These are phyloP conservation scores for Russula lepida DNA, from an alignment of 768 basidiomycete genomes.

Conservation along the genomic window DNA sequence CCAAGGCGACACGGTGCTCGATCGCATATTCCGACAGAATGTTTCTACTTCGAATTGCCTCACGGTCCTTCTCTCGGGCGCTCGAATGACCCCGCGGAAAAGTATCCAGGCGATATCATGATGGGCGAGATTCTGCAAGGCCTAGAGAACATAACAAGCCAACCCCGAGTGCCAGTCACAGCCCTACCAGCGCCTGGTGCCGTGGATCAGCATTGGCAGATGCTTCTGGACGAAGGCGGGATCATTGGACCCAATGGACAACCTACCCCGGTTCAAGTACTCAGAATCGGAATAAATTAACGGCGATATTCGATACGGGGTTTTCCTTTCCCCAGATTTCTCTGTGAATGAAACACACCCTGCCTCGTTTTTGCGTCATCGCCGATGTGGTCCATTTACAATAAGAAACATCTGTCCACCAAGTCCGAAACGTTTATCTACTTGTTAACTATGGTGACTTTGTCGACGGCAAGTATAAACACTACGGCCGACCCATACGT, in stretches of 20 bases:
- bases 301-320: slow-evolving; percentile 14
- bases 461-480: neutral
- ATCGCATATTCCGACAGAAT: neutral
- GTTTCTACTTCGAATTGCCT: neutral
- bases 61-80: neutral
- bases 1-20: neutral
- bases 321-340: slow-evolving; percentile 31
- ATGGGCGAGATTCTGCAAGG: neutral
- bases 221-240: neutral
- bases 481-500: neutral
- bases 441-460: neutral
- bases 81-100: neutral
- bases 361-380: neutral
- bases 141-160: neutral
- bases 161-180: neutral
- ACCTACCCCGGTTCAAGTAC: slow-evolving; percentile 21
- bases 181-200: neutral
- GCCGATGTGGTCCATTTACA: neutral
- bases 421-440: neutral
- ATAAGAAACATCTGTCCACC: neutral
- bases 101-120: neutral
- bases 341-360: slow-evolving; percentile 16
- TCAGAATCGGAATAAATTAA: neutral
- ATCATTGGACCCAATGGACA: slow-evolving; percentile 7
- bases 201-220: neutral